Base-by-base conservation (phyloP, 1,139 yeast species). In the Hyphopichia khmerensis region DNA sequence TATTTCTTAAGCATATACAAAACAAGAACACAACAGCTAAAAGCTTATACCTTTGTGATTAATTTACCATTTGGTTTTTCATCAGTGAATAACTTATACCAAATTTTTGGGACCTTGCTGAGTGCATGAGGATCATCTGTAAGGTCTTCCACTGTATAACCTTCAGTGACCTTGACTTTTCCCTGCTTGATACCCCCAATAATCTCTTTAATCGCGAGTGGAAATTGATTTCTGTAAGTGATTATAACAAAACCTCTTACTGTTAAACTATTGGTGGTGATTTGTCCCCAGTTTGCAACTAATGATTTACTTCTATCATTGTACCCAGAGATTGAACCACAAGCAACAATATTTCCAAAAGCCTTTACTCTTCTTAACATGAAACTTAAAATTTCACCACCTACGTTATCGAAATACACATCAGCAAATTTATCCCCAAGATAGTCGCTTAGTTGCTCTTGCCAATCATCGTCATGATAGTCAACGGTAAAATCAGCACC, bases 321-420 rank as follows among this genome's bases (percentile, higher is more conserved):
- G 59, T 82, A 82, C 41, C 79, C 79, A 27, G 87, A 61, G 49
- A 83, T 79, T 3, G 83, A 72, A 43, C 88, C 89, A 64, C 87
- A 80, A 24, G 81, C 82, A 46, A 80, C 57, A 40, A 83, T 63
- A 14, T 59, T 64, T 36, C 81, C 83, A 40, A 55, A 58, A n/a
- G 52, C 53, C 46, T 70, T 75, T 50, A 75, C 52, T 42, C 68
- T 61, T 3, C 58, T 49, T 44, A 80, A 59, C 45, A 77, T 73
- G 23, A 65, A 59, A 49, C 77, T 80, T 52, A 83, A 68, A 26
- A 79, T 69, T 40, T 72, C 70, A 19, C 89, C 89, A 40, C 89
- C 89, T 39, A 83, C 88, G 47, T 79, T 79, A 55, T 80, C 87
- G 46, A 69, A 75, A 56, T 71, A 79, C 27, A 67, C 65, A 50